Evolutionary conservation across 2,329 filamentous ascomycete genomes (phyloP).

Genomic region (Scedosporium dehoogii): DNA sequence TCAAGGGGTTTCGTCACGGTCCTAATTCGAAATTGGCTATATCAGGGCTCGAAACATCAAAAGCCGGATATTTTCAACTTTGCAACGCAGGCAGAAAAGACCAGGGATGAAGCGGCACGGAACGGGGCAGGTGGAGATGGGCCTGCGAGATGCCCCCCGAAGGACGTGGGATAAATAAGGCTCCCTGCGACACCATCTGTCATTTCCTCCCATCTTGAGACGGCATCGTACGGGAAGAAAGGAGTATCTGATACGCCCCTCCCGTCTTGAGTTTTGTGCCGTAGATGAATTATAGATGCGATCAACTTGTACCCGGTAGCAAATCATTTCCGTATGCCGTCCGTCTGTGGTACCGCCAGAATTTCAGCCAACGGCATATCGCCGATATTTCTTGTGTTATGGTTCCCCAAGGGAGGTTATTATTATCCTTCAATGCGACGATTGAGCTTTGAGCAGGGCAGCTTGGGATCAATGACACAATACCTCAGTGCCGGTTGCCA

Average conservation of each 20-base stretch:
- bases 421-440: no score
- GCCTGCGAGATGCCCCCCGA: no score
- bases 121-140: not conserved
- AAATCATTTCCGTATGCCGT: no score
- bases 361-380: no score
- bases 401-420: no score
- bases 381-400: no score
- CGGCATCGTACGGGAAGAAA: not conserved
- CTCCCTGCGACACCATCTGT: not conserved
- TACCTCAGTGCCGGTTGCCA: no score
- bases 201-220: not conserved
- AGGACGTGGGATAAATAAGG: not conserved
- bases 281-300: not conserved
- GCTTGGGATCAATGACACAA: no score
- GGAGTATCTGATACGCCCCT: not conserved
- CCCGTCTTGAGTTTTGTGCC: not conserved
- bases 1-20: no score
- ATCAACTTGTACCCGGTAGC: no score
- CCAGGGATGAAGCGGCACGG: not conserved
- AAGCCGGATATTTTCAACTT: not conserved
- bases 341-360: no score
- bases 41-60: not conserved
- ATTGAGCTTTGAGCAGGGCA: no score
- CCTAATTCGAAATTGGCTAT: not conserved
- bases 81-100: constrained; percentile 1